A percentile compares a stretch with the other conserved stretches of the same genome.
These are phyloP conservation scores for Leccinum subrobustum DNA, from an alignment of 1,284 basidiomycete genomes.

Conservation along the genomic window DNA sequence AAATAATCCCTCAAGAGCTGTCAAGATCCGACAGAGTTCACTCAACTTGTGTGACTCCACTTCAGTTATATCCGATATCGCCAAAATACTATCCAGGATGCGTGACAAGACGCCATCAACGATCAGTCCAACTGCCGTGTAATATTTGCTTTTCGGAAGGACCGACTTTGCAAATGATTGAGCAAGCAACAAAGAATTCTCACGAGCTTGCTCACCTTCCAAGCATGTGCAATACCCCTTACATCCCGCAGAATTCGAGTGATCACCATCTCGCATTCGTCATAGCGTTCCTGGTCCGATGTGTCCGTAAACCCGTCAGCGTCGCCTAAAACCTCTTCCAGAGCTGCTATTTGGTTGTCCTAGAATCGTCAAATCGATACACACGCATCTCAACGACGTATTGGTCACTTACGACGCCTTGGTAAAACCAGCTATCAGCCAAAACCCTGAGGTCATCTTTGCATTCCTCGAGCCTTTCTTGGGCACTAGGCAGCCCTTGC, in stretches of 20 bases:
- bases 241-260: conserved; percentile 68
- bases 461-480: conserved; percentile 51
- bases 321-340: conserved; percentile 45
- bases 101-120: conserved; percentile 71
- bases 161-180: conserved; percentile 42
- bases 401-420: conserved; percentile 54
- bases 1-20: conserved; percentile 80
- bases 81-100: conserved; percentile 75
- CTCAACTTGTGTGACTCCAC: conserved; percentile 84
- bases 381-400: conserved; percentile 1
- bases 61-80: conserved; percentile 88
- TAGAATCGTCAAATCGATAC: conserved; percentile 10
- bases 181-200: conserved; percentile 4
- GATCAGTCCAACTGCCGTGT: conserved; percentile 69
- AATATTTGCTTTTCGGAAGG: conserved; percentile 64
- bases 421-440: conserved; percentile 66
- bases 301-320: conserved; percentile 75
- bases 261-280: conserved; percentile 74
- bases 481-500: conserved; percentile 32
- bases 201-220: conserved; percentile 60
- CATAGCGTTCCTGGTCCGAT: conserved; percentile 73
- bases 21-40: conserved; percentile 78
- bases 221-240: conserved; percentile 60
- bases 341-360: conserved; percentile 22
- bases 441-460: conserved; percentile 48